These are phyloP conservation scores for Cystobasidium sp. DNA, from an alignment of 1,284 basidiomycete genomes.

Conservation along the genomic window DNA sequence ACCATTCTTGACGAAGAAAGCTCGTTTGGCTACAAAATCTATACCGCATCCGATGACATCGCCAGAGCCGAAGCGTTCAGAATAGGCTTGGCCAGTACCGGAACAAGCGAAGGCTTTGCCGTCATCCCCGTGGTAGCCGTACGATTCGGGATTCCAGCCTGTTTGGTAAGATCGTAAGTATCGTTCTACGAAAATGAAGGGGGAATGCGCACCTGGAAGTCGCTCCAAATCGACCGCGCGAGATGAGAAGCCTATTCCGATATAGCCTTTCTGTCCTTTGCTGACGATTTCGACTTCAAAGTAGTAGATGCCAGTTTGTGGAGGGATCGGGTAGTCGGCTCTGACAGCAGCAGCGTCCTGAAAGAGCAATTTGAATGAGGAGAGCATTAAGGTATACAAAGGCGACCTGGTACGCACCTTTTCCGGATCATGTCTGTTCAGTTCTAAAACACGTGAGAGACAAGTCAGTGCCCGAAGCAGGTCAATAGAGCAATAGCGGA, in stretches of 20 bases:
- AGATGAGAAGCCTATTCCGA: conserved; percentile 73
- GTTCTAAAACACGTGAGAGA: not conserved
- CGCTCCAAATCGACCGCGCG: conserved; percentile 68
- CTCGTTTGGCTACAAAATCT: conserved; percentile 69
- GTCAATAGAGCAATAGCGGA: not conserved
- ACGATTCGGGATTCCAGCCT: conserved; percentile 87
- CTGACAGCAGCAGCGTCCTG: conserved; percentile 80
- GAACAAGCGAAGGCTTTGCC: conserved; percentile 74
- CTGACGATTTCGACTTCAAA: conserved; percentile 81
- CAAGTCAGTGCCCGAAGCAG: not conserved
- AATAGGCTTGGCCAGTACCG: conserved; percentile 73
- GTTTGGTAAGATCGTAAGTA: not conserved
- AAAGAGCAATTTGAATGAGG: not conserved
- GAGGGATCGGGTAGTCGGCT: conserved; percentile 73
- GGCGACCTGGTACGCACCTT: conserved; percentile 9
- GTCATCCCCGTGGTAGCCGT: conserved; percentile 94
- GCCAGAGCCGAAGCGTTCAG: conserved; percentile 71
- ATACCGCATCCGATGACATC: conserved; percentile 88
- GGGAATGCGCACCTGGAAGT: conserved; percentile 62
- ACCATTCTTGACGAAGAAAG: conserved; percentile 91
- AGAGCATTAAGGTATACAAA: not conserved
- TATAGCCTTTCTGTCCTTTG: conserved; percentile 81
- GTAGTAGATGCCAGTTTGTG: conserved; percentile 84
- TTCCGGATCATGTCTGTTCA: conserved; percentile 35
- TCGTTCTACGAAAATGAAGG: not conserved